A percentile compares a stretch with the other conserved stretches of the same genome.
phyloP scores from a whole-genome alignment of 768 basidiomycete species.

The Pleurotus platypus region DNA sequence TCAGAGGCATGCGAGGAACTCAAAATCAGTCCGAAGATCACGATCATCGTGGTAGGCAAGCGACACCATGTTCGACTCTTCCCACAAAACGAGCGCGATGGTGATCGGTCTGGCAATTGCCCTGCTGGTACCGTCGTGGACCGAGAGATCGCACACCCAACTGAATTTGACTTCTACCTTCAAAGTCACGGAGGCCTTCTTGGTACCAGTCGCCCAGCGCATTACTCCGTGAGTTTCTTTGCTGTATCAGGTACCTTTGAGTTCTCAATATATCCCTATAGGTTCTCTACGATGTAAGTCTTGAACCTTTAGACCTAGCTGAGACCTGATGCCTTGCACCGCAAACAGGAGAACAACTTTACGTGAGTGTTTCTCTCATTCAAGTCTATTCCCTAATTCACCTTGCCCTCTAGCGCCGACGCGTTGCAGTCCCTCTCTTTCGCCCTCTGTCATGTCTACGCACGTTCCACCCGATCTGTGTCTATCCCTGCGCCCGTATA shows the following conservation, averaged over 20 bases:
- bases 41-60: conserved; percentile 78
- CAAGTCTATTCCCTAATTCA: no score
- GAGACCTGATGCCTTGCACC: not conserved
- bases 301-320: no score
- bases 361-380: conserved; percentile 25
- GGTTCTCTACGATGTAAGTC: conserved; percentile 35
- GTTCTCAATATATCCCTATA: conserved; percentile 13
- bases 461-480: conserved; percentile 75
- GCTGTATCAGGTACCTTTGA: not conserved
- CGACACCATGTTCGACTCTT: conserved; percentile 67
- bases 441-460: conserved; percentile 53
- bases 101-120: conserved; percentile 69
- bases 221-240: conserved; percentile 32
- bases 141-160: conserved; percentile 62
- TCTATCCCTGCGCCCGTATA: conserved; percentile 84
- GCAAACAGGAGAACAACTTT: conserved; percentile 42
- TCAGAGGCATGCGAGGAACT: conserved; percentile 62
- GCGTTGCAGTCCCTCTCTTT: conserved; percentile 65
- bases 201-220: conserved; percentile 65
- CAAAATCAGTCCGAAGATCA: conserved; percentile 62
- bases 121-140: conserved; percentile 80
- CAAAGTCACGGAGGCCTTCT: conserved; percentile 75
- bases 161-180: conserved; percentile 78
- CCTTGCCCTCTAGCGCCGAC: conserved; percentile 38
- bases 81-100: conserved; percentile 40